Evolutionary conservation across 805 yeast species (phyloP).

Genomic region (Kregervanrija fluxuum): DNA sequence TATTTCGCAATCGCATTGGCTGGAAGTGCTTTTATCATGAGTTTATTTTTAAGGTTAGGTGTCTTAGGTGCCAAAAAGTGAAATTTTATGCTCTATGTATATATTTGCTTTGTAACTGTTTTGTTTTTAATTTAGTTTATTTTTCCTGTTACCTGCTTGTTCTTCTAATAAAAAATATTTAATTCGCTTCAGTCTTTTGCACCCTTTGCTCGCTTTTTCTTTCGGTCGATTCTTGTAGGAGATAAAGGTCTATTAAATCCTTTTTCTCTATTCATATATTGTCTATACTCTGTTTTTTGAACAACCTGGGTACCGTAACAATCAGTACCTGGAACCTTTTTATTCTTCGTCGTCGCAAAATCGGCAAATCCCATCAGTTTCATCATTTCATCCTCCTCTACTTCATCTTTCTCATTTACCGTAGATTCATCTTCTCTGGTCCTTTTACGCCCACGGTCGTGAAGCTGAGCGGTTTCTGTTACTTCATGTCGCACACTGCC

Average conservation of each 20-base stretch:
- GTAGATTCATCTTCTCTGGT: background rate
- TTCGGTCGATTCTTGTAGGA: slow-evolving; percentile 25
- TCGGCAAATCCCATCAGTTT: slow-evolving; percentile 53
- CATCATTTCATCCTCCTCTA: slow-evolving; percentile 27
- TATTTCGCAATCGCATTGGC: slow-evolving; percentile 33
- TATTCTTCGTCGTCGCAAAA: slow-evolving; percentile 49
- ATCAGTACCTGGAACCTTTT: slow-evolving; percentile 43
- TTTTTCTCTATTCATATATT: slow-evolving; percentile 50
- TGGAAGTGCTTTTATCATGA: slow-evolving; percentile 23
- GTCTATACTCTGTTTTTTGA: slow-evolving; percentile 41
- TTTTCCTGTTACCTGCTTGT: background rate
- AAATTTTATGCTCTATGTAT: background rate
- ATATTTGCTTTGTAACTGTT: background rate
- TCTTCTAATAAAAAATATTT: background rate
- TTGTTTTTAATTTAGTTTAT: background rate
- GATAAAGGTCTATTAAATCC: slow-evolving; percentile 52
- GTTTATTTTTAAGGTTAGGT: slow-evolving; percentile 31
- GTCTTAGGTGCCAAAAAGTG: slow-evolving; percentile 21
- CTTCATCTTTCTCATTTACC: slow-evolving; percentile 9
- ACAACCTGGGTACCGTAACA: slow-evolving; percentile 35
- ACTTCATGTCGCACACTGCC: slow-evolving; percentile 5
- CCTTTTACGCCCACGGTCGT: too few relatives aligned
- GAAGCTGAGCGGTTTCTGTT: slow-evolving; percentile 16
- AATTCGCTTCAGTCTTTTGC: background rate
- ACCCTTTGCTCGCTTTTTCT: slow-evolving; percentile 1